Evolutionary conservation across 2,329 filamentous ascomycete genomes (phyloP).

Genomic region (Akanthomyces muscarius): DNA sequence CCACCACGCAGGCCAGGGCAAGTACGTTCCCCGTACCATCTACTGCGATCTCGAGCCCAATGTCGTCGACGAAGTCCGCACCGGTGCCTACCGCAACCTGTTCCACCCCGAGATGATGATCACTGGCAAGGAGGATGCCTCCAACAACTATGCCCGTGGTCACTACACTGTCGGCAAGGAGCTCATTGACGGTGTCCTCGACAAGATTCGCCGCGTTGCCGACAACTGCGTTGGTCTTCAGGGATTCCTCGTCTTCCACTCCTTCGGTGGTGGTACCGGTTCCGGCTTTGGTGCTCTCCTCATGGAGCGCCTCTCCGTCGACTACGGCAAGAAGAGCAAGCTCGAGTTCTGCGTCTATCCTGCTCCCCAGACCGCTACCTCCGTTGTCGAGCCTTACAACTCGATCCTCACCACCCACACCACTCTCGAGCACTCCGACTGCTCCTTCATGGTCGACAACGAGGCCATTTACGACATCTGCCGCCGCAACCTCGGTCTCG

Average conservation of each 20-base stretch:
- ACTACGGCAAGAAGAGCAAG: constrained; percentile 99
- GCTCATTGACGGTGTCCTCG: constrained; percentile 94
- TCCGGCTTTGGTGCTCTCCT: constrained; percentile 97
- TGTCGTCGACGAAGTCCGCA: constrained; percentile 98
- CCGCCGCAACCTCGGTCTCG: constrained; percentile 93
- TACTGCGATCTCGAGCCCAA: constrained; percentile 99
- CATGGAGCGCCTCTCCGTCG: constrained; percentile 97
- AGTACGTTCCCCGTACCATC: constrained; percentile 98
- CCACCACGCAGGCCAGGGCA: constrained; percentile 72
- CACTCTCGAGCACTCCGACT: constrained; percentile 98
- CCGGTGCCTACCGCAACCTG: constrained; percentile 88
- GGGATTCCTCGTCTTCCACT: constrained; percentile 99
- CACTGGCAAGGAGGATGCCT: constrained; percentile 99
- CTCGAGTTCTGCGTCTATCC: constrained; percentile 99
- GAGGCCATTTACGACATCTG: constrained; percentile 99
- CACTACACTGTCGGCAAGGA: constrained; percentile 99
- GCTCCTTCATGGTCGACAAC: constrained; percentile 99
- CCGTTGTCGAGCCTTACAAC: constrained; percentile 99
- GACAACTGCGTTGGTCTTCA: constrained; percentile 98
- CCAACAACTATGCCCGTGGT: constrained; percentile 99
- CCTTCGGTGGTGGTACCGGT: constrained; percentile 97
- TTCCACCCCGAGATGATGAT: constrained; percentile 99
- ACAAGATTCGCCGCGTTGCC: constrained; percentile 96
- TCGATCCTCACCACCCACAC: constrained; percentile 98
- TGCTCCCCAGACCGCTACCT: constrained; percentile 92